Percentiles rank a stretch among this genome's conserved stretches.
Conservation (phyloP, 1,139 yeast species). For the Lodderomyces pseudojiufengensis region DNA sequence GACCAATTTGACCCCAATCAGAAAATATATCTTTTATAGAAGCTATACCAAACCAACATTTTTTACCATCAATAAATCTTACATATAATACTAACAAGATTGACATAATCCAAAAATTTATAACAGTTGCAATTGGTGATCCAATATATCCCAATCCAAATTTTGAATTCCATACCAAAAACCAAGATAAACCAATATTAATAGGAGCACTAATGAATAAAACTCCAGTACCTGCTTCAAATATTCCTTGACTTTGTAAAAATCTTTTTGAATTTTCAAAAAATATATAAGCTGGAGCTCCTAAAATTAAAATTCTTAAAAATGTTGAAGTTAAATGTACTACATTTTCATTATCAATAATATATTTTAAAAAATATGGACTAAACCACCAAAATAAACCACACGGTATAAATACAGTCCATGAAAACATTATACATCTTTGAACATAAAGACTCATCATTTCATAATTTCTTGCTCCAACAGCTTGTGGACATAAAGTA, state of each 20-base stretch:
- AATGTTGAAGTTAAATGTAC: conserved; percentile 60
- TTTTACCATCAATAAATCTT: conserved; percentile 55
- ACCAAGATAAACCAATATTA: conserved; percentile 66
- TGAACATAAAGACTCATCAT: conserved; percentile 64
- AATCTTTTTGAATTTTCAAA: conserved; percentile 82
- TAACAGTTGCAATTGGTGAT: conserved; percentile 67
- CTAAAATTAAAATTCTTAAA: conserved; percentile 61
- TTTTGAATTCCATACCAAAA: conserved; percentile 69
- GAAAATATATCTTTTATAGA: conserved; percentile 44
- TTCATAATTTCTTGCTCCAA: conserved; percentile 63
- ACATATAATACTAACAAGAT: conserved; percentile 52
- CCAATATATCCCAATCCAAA: conserved; percentile 67
- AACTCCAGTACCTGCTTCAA: conserved; percentile 84
- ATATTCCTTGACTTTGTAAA: conserved; percentile 88
- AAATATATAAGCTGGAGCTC: conserved; percentile 81
- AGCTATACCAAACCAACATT: conserved; percentile 67
- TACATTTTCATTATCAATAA: conserved; percentile 62
- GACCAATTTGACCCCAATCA: conserved; percentile 59
- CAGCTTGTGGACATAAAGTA: conserved; percentile 82
- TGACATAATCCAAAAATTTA: conserved; percentile 71
- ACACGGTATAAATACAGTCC: conserved; percentile 56
- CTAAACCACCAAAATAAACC: conserved; percentile 66
- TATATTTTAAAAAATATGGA: conserved; percentile 44
- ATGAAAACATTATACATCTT: conserved; percentile 57
- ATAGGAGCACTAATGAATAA: conserved; percentile 76